Percentiles rank a stretch among this genome's conserved stretches.
phyloP scores from a whole-genome alignment of 345 rosid genomes.

The Bruguiera gymnorhiza region DNA sequence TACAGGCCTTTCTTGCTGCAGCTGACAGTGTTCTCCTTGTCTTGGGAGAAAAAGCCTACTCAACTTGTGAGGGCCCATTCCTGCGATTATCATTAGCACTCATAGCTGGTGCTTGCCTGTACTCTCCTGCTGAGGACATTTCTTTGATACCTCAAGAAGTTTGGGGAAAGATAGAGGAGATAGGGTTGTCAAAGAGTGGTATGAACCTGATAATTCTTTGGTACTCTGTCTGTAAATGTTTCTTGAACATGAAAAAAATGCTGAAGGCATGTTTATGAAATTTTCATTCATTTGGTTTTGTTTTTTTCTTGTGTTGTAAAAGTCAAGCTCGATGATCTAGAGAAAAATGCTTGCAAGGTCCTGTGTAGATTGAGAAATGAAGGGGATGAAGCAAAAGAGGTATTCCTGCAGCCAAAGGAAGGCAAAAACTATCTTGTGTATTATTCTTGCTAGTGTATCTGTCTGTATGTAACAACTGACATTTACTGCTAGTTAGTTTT shows the following conservation, averaged over 20 bases:
- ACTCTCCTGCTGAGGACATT: slow-evolving; percentile 61
- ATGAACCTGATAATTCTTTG: slow-evolving; percentile 3
- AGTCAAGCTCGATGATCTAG: slow-evolving; percentile 48
- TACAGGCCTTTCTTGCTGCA: slow-evolving; percentile 64
- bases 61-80: slow-evolving; percentile 57
- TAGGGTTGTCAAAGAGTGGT: slow-evolving; percentile 57
- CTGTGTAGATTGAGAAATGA: slow-evolving; percentile 66
- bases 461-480: slow-evolving; percentile 4
- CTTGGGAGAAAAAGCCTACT: slow-evolving; percentile 47
- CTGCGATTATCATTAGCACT: slow-evolving; percentile 66
- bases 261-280: slow-evolving; percentile 1
- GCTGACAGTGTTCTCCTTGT: slow-evolving; percentile 57
- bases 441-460: slow-evolving; percentile 8
- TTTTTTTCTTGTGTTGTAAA: slow-evolving; percentile 23
- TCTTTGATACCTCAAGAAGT: slow-evolving; percentile 59
- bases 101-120: slow-evolving; percentile 65
- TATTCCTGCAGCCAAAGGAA: slow-evolving; percentile 19
- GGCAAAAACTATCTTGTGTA: background rate
- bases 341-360: slow-evolving; percentile 64
- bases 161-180: slow-evolving; percentile 59
- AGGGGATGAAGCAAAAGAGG: slow-evolving; percentile 68
- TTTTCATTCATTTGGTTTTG: background rate
- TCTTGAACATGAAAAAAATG: background rate
- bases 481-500: background rate
- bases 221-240: background rate